These are phyloP conservation scores for Colletotrichum lupini DNA, from an alignment of 2,329 filamentous ascomycete species.

Conservation along the genomic window DNA sequence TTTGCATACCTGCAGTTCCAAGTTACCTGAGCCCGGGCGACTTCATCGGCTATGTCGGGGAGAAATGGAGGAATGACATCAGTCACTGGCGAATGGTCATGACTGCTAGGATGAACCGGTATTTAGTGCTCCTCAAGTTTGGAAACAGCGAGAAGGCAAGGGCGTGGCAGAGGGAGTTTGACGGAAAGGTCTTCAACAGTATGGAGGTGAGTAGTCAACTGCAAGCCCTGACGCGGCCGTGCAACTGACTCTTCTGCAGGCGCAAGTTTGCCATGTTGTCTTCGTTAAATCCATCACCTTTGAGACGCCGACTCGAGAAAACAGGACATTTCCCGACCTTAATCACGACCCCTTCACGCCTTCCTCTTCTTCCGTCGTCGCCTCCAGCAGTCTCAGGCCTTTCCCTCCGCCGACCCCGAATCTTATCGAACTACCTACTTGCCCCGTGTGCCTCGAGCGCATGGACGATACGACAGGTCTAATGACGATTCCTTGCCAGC, in stretches of 20 bases:
- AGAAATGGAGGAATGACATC: constrained; percentile 85
- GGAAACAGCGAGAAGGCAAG: constrained; percentile 78
- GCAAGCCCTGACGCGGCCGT: background rate
- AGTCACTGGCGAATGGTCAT: constrained; percentile 95
- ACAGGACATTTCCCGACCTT: constrained; percentile 65
- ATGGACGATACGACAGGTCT: constrained; percentile 98
- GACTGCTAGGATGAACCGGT: constrained; percentile 88
- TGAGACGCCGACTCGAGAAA: constrained; percentile 66
- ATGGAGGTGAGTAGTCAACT: constrained; percentile 74
- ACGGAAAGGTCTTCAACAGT: constrained; percentile 91
- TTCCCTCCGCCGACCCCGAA: constrained; percentile 80
- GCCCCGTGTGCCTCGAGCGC: constrained; percentile 93
- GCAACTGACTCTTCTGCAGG: constrained; percentile 54
- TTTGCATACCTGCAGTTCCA: constrained; percentile 95
- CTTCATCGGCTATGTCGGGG: constrained; percentile 90
- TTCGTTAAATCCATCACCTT: constrained; percentile 95
- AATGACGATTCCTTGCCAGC: constrained; percentile 95
- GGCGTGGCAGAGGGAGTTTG: constrained; percentile 87
- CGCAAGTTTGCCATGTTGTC: constrained; percentile 93
- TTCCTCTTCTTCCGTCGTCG: constrained; percentile 50
- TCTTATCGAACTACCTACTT: constrained; percentile 91
- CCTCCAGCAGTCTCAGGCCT: constrained; percentile 63
- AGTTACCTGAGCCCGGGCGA: constrained; percentile 93
- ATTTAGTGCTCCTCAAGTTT: constrained; percentile 97
- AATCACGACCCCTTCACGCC: constrained; percentile 74